These are phyloP conservation scores for Teratosphaeriaceae sp. DNA, from an alignment of 2,329 filamentous ascomycete genomes.

Conservation along the genomic window DNA sequence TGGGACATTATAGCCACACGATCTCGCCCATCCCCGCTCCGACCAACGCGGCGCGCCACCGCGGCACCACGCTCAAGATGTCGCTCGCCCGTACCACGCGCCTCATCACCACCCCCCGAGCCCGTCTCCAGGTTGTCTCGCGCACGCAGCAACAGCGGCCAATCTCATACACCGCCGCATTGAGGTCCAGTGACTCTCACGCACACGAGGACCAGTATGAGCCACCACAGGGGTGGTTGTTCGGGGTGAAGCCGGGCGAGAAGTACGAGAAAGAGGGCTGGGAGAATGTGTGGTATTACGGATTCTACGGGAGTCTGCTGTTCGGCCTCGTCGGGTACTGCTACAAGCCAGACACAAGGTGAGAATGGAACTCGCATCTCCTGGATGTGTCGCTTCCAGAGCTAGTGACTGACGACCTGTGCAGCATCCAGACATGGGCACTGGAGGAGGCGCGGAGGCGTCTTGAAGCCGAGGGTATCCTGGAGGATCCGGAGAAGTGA, in stretches of 20 bases:
- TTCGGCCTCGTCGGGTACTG: slow-evolving; percentile 75
- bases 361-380: slow-evolving; percentile 44
- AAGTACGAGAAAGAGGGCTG: slow-evolving; percentile 95
- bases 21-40: slow-evolving; percentile 5
- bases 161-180: slow-evolving; percentile 26
- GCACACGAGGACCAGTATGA: slow-evolving; percentile 80
- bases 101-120: slow-evolving; percentile 25
- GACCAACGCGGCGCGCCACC: background rate
- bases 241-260: slow-evolving; percentile 88
- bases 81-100: slow-evolving; percentile 24
- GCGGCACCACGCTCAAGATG: slow-evolving; percentile 17
- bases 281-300: slow-evolving; percentile 81
- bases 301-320: slow-evolving; percentile 71
- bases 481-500: slow-evolving; percentile 61
- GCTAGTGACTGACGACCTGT: slow-evolving; percentile 5
- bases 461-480: slow-evolving; percentile 91
- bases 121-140: slow-evolving; percentile 27
- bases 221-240: slow-evolving; percentile 85
- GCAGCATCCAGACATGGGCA: slow-evolving; percentile 97
- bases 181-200: slow-evolving; percentile 43
- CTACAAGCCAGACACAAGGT: slow-evolving; percentile 99
- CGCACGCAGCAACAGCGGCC: slow-evolving; percentile 22
- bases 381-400: background rate
- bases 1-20: background rate
- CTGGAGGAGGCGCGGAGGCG: slow-evolving; percentile 92